These are phyloP conservation scores for Chloromonas sp. DNA, from an alignment of 163 green algal genomes.

Conservation along the genomic window DNA sequence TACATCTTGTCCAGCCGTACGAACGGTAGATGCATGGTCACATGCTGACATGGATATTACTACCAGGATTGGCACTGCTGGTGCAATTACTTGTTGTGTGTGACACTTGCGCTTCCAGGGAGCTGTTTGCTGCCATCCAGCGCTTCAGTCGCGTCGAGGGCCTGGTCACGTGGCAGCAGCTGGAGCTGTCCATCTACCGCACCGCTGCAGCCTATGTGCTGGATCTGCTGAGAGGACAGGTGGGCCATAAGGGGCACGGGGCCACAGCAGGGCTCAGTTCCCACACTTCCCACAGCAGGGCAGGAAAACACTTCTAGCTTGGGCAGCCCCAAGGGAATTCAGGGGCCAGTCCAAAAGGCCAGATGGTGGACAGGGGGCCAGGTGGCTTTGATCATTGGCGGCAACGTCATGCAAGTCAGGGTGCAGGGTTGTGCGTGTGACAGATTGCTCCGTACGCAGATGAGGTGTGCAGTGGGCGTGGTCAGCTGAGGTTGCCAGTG, in stretches of 20 bases:
- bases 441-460: no score
- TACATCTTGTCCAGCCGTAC: no score
- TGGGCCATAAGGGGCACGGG: neutral
- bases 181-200: slow-evolving; percentile 36
- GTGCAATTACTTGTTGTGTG: neutral
- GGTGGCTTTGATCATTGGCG: no score
- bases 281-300: neutral
- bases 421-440: no score
- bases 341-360: no score
- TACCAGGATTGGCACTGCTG: neutral
- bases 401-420: no score
- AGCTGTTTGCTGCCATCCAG: slow-evolving; percentile 12
- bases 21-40: no score
- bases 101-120: neutral
- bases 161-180: slow-evolving; percentile 23
- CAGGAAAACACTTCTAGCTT: neutral
- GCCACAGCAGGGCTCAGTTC: neutral
- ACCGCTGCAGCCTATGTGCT: slow-evolving; percentile 27
- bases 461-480: no score
- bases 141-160: slow-evolving; percentile 22
- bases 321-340: neutral
- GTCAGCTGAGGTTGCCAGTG: no score
- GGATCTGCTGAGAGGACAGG: slow-evolving; percentile 31
- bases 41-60: no score
- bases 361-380: no score